Evolutionary conservation across 2,329 filamentous ascomycete genomes (phyloP), one percentile per base, ranked within the genome.

Genomic region (Dothideomycetes sp.): DNA sequence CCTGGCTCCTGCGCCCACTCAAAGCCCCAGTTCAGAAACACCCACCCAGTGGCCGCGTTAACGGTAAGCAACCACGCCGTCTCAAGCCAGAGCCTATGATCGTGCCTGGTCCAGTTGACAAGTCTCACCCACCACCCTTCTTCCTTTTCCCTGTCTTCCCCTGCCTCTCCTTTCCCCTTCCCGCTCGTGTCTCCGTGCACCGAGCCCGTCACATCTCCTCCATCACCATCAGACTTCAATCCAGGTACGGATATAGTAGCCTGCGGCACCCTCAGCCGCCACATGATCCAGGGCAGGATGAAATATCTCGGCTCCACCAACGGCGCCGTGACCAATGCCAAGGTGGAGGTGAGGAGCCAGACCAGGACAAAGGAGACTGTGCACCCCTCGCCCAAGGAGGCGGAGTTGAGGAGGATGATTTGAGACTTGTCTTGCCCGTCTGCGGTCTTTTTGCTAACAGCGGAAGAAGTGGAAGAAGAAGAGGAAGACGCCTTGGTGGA

Each of bases 261-360:
- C 27, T 43, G 47, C 0, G 85, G 85, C 1, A 93, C 64, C 52
- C 93, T 73, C 5, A 96, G 63, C 1, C 91, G 74, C 85, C 88
- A 96, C 52, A 95, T 79, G 7, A 95, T 74, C 86, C 87, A 98
- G 0, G 89, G 88, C 10, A 95, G 70, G 55, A 98, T 93, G 59
- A 94, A 94, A 61, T 98, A 98, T 11, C 91, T 76, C 11, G 91
- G 91, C 59, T 98, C 91, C 8, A 98, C 89, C 1, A 98, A 72
- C 0, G 91, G 88, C 0, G 91, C 88, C 1, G 86, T 91, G 40
- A 94, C 65, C 10, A 98, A 73, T 1, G 84, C 89, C 3, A 94
- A 68, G 0, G 80, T 55, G 0, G 87, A 87, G 0, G 88, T 73
- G 4, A 78, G 62, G 5, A 94, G 57, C 69, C 73, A 80, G 19